Evolutionary conservation across 345 rosid genomes (phyloP).

Genomic region (Turritis glabra): DNA sequence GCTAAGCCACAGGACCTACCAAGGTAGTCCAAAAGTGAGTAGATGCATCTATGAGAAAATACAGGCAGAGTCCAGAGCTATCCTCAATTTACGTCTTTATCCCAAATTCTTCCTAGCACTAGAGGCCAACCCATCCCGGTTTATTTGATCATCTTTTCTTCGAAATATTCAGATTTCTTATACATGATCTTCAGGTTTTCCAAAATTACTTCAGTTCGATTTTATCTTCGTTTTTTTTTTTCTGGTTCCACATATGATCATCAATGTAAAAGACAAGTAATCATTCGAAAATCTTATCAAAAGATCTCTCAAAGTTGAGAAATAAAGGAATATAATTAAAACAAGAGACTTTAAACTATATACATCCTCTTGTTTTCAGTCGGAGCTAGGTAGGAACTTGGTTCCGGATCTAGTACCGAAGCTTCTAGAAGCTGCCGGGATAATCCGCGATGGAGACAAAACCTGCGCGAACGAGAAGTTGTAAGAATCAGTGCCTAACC

Average conservation of each 20-base stretch:
- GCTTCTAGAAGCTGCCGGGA: slow-evolving; percentile 61
- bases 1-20: background rate
- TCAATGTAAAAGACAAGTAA: slow-evolving; percentile 6
- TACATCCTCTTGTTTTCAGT: slow-evolving; percentile 37
- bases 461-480: slow-evolving; percentile 64
- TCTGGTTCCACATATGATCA: background rate
- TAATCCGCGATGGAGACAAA: slow-evolving; percentile 64
- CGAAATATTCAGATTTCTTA: too few relatives aligned
- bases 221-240: background rate
- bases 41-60: background rate
- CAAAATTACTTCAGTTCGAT: background rate
- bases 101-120: background rate
- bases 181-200: background rate
- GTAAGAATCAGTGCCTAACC: slow-evolving; percentile 81
- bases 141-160: background rate
- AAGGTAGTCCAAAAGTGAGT: background rate
- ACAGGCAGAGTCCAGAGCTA: background rate
- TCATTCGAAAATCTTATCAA: background rate
- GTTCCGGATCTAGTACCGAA: slow-evolving; percentile 58
- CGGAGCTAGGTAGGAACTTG: slow-evolving; percentile 78
- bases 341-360: slow-evolving; percentile 4
- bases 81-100: background rate
- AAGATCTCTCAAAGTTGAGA: slow-evolving; percentile 26
- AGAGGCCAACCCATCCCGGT: background rate
- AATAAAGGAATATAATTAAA: background rate